Evolutionary conservation across 2,329 filamentous ascomycete genomes (phyloP).

Genomic region (Trichophyton equinum): DNA sequence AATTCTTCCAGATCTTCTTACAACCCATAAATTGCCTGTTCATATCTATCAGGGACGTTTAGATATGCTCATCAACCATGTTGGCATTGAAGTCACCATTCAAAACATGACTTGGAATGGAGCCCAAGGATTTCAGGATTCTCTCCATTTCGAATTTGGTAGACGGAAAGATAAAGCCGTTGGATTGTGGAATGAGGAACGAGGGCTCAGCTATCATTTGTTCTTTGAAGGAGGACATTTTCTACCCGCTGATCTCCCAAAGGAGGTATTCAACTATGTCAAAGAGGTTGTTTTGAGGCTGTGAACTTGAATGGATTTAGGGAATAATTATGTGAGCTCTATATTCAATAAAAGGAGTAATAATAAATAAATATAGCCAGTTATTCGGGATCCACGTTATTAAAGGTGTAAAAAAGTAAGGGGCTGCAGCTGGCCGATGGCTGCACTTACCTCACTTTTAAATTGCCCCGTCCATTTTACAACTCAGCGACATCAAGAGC

Average conservation of each 20-base stretch:
- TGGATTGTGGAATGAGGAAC: conserved; percentile 23
- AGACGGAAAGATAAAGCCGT: conserved; percentile 7
- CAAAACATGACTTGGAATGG: conserved; percentile 34
- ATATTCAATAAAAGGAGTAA: too few species aligned
- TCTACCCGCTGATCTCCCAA: conserved; percentile 22
- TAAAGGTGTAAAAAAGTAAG: not conserved
- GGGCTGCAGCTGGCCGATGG: not conserved
- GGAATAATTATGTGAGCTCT: not conserved
- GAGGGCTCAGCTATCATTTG: conserved; percentile 27
- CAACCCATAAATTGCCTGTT: conserved; percentile 21
- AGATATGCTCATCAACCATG: conserved; percentile 29
- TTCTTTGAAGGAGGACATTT: conserved; percentile 26
- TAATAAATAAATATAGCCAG: too few species aligned
- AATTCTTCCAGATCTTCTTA: conserved; percentile 24
- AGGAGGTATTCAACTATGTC: conserved; percentile 27
- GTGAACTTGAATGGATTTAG: not conserved
- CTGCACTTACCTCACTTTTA: not conserved
- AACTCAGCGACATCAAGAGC: not conserved
- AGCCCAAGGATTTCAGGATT: conserved; percentile 23
- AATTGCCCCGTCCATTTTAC: not conserved
- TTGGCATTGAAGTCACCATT: conserved; percentile 25
- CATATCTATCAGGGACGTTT: conserved; percentile 28
- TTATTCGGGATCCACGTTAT: too few species aligned
- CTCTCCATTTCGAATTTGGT: conserved; percentile 18
- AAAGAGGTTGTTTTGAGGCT: conserved; percentile 23